These are phyloP conservation scores for Hypholoma sublateritium DNA, from an alignment of 768 basidiomycete genomes.

Conservation along the genomic window DNA sequence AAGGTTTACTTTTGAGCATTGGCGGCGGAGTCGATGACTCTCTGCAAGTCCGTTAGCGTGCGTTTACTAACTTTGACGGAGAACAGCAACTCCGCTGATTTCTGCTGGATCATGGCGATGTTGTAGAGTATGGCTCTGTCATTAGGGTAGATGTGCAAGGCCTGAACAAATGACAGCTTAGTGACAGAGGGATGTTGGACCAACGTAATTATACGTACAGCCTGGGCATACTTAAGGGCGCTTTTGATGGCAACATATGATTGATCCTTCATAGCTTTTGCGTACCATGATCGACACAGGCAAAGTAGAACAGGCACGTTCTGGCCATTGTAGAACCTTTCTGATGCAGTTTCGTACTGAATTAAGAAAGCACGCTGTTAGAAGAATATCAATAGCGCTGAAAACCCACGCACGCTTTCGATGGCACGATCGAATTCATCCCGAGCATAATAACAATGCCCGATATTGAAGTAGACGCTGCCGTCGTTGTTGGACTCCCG, in stretches of 20 bases:
- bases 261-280: slow-evolving; percentile 89
- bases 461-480: slow-evolving; percentile 94
- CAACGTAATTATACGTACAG: slow-evolving; percentile 40
- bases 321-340: slow-evolving; percentile 70
- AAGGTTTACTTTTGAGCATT: slow-evolving; percentile 79
- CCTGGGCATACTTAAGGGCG: slow-evolving; percentile 83
- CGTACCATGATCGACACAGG: slow-evolving; percentile 91
- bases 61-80: slow-evolving; percentile 73
- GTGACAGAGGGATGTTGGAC: not conserved
- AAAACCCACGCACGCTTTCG: slow-evolving; percentile 72
- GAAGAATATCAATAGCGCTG: not conserved
- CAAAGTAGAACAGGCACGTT: slow-evolving; percentile 80
- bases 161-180: slow-evolving; percentile 44
- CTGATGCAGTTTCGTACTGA: slow-evolving; percentile 91
- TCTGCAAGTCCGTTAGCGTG: slow-evolving; percentile 74
- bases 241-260: slow-evolving; percentile 78
- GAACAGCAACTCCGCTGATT: slow-evolving; percentile 88
- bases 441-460: slow-evolving; percentile 89
- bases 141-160: slow-evolving; percentile 76
- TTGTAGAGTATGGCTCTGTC: slow-evolving; percentile 95
- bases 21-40: slow-evolving; percentile 75
- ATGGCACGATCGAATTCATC: slow-evolving; percentile 97
- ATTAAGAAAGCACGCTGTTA: not conserved
- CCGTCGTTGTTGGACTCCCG: slow-evolving; percentile 81
- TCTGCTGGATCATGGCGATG: slow-evolving; percentile 98